These are phyloP conservation scores for Penicillium goetzii DNA, from an alignment of 495 filamentous ascomycete genomes.

Conservation along the genomic window DNA sequence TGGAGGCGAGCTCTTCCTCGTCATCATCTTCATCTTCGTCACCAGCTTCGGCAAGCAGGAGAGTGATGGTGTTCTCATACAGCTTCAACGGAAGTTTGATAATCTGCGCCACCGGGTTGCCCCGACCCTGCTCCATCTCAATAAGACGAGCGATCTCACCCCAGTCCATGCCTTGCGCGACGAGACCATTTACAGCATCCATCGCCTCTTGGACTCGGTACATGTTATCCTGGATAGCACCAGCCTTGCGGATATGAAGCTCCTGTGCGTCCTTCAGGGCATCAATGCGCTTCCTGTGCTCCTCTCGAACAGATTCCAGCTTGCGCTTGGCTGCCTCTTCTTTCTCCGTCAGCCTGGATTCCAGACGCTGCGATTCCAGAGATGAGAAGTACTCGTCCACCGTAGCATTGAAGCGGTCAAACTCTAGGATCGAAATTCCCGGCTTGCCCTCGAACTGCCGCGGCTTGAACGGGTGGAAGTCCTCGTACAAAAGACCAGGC, in stretches of 20 bases:
- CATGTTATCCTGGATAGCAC: conserved; percentile 84
- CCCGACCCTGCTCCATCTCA: conserved; percentile 76
- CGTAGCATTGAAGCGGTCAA: conserved; percentile 85
- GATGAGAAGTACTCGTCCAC: conserved; percentile 98
- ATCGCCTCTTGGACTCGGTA: conserved; percentile 90
- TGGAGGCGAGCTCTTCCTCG: conserved; percentile 58
- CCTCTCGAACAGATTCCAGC: conserved; percentile 75
- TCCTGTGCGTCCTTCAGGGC: conserved; percentile 78
- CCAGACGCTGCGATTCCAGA: conserved; percentile 89
- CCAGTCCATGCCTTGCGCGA: conserved; percentile 97
- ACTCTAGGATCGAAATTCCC: conserved; percentile 66
- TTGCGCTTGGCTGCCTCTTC: conserved; percentile 81
- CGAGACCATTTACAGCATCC: conserved; percentile 83
- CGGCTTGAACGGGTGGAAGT: conserved; percentile 93
- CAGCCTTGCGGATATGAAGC: conserved; percentile 84
- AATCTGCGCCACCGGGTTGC: conserved; percentile 83
- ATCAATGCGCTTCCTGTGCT: conserved; percentile 82
- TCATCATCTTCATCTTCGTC: conserved; percentile 54
- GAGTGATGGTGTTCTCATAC: conserved; percentile 82
- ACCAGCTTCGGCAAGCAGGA: conserved; percentile 73
- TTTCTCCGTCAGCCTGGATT: conserved; percentile 77
- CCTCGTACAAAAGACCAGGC: conserved; percentile 74
- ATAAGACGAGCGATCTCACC: conserved; percentile 84
- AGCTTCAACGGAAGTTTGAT: conserved; percentile 90
- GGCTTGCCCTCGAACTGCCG: conserved; percentile 76